Evolutionary conservation across 371 early-diverging fungal genomes (phyloP), one percentile per base, ranked within the genome.

Genomic region (Rhizopus stolonifer): DNA sequence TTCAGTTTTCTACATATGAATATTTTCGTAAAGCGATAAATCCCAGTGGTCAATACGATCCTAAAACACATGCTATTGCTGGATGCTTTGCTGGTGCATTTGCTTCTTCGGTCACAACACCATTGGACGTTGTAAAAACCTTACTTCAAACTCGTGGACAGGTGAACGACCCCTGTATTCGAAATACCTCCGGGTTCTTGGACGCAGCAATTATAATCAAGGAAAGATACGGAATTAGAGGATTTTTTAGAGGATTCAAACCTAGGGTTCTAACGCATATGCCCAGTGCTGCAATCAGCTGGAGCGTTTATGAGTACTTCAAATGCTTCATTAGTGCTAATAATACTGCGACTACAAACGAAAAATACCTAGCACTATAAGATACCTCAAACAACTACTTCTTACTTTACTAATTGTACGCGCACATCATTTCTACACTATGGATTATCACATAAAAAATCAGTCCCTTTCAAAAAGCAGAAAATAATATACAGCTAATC

Each of bases 1-100:
- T 94, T 36, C 95, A 95, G 57, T 96, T 95, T 67, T 81, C 88
- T 14, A 81, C 90, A 13, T 96, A 96, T 76, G 96, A 96, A 71
- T 79, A 84, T 57, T 82, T 88, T 61, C 79, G 89, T 29, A 83
- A 88, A 53, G 70, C 72, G 0, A 58, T 95, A n/a, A 93, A 94
- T 54, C 92, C 94, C 4, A 25, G 56, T 3, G 86, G 86, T 29
- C 45, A 53, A 0, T 96, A 96, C 58, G 86, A 88, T 60, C 95
- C 95, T 10, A 58, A 75, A 40, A 85, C 89, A 0, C 95, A 95
- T 69, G 80, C 88, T 26, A 62, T 84, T 3, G 83, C 92, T 21
- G 96, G 96, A 19, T 95, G 83, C 15, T 54, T 89, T 31, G 94
- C 96, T 5, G 96, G 96, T 52, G 91, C 87, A 1, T 60, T 88